Conservation (phyloP, 1,284 basidiomycete genomes). For the Sporisorium exsertum region DNA sequence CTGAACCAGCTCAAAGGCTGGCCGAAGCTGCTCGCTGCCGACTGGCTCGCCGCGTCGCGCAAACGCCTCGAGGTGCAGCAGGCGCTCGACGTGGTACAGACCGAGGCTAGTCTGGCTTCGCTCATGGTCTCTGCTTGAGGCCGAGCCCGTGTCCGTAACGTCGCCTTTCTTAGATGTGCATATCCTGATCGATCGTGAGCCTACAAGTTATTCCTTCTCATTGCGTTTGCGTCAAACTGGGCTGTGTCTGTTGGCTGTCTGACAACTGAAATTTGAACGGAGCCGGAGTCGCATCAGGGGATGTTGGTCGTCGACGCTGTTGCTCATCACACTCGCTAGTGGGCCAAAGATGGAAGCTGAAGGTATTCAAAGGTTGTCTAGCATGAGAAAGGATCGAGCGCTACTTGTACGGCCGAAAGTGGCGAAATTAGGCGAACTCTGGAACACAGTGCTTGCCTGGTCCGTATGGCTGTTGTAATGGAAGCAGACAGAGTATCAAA, state of each 20-base stretch:
- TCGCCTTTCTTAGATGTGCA: not conserved
- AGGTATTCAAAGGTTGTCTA: constrained; percentile 34
- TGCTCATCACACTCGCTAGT: not conserved
- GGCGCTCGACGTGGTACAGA: constrained; percentile 87
- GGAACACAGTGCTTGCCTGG: constrained; percentile 88
- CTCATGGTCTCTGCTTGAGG: constrained; percentile 70
- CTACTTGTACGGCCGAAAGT: not conserved
- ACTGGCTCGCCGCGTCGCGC: constrained; percentile 93
- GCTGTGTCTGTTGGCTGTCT: not conserved
- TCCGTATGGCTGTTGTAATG: constrained; percentile 82
- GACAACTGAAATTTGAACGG: not conserved
- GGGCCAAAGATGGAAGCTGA: not conserved
- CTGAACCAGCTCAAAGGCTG: constrained; percentile 86
- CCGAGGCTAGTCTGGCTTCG: constrained; percentile 78
- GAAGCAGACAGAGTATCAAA: not conserved
- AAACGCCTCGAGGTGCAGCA: constrained; percentile 91
- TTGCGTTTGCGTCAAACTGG: not conserved
- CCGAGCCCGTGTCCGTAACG: too few species aligned
- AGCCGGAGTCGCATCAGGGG: not conserved
- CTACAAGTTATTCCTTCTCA: not conserved
- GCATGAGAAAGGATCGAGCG: not conserved
- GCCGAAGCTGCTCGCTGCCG: constrained; percentile 82
- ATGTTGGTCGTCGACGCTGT: not conserved
- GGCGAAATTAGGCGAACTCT: constrained; percentile 76
- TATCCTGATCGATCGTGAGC: not conserved